Conservation (phyloP, 129 eudicot species). For the Daucus carota region DNA sequence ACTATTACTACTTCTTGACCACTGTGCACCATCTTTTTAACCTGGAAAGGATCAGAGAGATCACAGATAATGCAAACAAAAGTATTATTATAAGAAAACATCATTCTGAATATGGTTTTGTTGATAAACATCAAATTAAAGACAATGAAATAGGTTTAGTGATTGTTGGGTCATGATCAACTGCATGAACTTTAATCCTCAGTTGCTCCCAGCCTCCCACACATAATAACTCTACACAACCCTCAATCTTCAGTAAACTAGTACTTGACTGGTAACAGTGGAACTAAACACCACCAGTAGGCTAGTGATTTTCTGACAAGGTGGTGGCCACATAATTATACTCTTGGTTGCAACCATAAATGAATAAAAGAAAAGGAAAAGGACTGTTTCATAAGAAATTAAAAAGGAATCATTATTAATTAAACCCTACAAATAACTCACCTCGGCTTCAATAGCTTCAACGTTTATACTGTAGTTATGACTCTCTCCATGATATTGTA, state of each 20-base stretch:
- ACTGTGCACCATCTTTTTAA: constrained; percentile 77
- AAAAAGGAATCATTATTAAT: background rate
- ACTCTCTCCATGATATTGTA: constrained; percentile 71
- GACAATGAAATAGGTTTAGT: background rate
- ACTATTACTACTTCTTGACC: constrained; percentile 91
- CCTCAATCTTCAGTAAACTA: background rate
- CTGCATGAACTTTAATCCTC: background rate
- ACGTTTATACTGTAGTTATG: constrained; percentile 76
- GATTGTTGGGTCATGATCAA: background rate
- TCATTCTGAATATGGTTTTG: background rate
- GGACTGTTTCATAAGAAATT: background rate
- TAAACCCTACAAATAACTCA: constrained; percentile 16
- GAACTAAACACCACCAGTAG: background rate
- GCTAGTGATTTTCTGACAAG: background rate
- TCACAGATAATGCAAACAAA: background rate
- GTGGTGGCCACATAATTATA: background rate
- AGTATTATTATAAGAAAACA: background rate
- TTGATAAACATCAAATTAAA: too few relatives aligned
- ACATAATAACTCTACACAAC: background rate
- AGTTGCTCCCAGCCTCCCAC: too few relatives aligned
- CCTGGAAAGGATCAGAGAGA: constrained; percentile 37
- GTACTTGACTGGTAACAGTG: background rate
- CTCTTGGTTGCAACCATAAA: background rate
- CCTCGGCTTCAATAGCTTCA: constrained; percentile 86
- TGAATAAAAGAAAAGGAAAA: background rate